phyloP scores from a whole-genome alignment of 768 basidiomycete species.

The Mycena olivaceomarginata region DNA sequence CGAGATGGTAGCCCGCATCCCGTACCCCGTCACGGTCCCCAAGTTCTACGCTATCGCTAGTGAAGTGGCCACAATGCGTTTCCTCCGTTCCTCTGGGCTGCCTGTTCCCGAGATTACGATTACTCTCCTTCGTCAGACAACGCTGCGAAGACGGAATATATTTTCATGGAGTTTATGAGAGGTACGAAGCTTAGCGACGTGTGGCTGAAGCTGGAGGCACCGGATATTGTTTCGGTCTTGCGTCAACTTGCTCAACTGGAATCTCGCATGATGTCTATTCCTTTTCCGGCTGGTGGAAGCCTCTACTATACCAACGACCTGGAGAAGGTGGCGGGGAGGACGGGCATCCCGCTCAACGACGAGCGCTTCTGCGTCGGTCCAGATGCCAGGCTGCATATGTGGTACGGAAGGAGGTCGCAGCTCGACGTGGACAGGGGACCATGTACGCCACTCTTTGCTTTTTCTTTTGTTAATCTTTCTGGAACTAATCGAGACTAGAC shows the following conservation, averaged over 20 bases:
- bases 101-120: slow-evolving; percentile 64
- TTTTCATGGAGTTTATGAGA: slow-evolving; percentile 65
- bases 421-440: slow-evolving; percentile 72
- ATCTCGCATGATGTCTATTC: slow-evolving; percentile 65
- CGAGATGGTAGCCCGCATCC: slow-evolving; percentile 64
- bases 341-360: slow-evolving; percentile 61
- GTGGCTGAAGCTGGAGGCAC: slow-evolving; percentile 60
- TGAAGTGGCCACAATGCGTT: slow-evolving; percentile 67
- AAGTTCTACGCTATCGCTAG: slow-evolving; percentile 63
- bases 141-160: slow-evolving; percentile 64
- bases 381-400: slow-evolving; percentile 65
- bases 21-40: slow-evolving; percentile 60
- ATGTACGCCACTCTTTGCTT: slow-evolving; percentile 62
- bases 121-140: slow-evolving; percentile 65
- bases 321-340: slow-evolving; percentile 57
- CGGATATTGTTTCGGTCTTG: slow-evolving; percentile 62
- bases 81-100: slow-evolving; percentile 60
- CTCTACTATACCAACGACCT: slow-evolving; percentile 69
- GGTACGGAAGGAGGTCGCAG: slow-evolving; percentile 70
- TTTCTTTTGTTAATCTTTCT: slow-evolving; percentile 45
- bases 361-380: slow-evolving; percentile 67
- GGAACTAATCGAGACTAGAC: slow-evolving; percentile 62
- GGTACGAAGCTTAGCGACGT: slow-evolving; percentile 65
- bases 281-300: slow-evolving; percentile 72
- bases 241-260: slow-evolving; percentile 69